Evolutionary conservation across 768 basidiomycete species (phyloP).

Genomic region (Tulasnella sp.): DNA sequence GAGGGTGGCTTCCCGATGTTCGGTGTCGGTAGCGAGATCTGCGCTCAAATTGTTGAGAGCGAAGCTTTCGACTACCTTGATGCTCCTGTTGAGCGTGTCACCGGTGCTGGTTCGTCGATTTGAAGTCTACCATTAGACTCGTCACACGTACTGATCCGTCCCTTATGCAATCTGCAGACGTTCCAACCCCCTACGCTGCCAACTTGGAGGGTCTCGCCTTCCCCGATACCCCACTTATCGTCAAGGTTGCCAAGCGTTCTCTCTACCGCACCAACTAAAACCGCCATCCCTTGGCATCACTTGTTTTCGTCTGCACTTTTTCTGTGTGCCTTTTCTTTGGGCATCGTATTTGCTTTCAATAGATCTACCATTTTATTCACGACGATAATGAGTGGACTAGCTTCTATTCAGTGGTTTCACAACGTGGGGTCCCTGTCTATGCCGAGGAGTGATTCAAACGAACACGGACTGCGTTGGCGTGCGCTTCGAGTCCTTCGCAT

Average conservation of each 20-base stretch:
- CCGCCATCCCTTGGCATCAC: not conserved
- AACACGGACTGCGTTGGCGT: conserved; percentile 91
- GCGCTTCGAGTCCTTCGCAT: conserved; percentile 88
- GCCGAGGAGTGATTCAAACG: conserved; percentile 34
- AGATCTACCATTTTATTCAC: not conserved
- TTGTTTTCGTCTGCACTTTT: not conserved
- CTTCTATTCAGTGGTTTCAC: not conserved
- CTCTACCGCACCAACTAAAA: conserved; percentile 75
- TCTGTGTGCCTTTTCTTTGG: not conserved
- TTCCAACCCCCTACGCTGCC: conserved; percentile 93
- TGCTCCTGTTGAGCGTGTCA: conserved; percentile 94
- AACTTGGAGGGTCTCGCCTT: conserved; percentile 85
- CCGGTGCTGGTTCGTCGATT: conserved; percentile 53
- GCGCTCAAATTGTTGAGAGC: conserved; percentile 93
- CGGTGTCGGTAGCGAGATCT: conserved; percentile 97
- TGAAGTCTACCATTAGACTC: not conserved
- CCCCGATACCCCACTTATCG: conserved; percentile 84
- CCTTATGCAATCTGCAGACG: conserved; percentile 31
- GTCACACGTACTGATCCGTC: not conserved
- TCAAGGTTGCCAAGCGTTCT: conserved; percentile 89
- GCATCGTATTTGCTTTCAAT: not conserved
- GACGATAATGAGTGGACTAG: not conserved
- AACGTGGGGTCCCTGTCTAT: not conserved
- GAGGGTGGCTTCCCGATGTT: conserved; percentile 99
- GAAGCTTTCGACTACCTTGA: conserved; percentile 98